phyloP scores from a whole-genome alignment of 1,284 basidiomycete species.

The Bjerkandera adusta region DNA sequence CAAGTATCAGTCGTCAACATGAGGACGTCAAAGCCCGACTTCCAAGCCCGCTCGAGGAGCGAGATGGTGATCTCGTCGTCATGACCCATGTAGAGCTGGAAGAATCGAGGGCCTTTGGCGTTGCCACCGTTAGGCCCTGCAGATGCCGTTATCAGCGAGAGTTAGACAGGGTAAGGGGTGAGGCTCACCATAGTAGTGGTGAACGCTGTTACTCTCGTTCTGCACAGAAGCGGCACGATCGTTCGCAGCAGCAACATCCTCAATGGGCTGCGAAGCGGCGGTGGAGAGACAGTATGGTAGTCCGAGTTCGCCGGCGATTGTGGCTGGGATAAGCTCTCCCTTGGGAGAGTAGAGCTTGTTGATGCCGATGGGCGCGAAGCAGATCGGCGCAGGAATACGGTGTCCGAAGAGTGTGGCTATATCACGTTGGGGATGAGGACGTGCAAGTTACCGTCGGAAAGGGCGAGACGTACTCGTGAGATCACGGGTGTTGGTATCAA shows the following conservation, averaged over 20 bases:
- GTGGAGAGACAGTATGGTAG: slow-evolving; percentile 61
- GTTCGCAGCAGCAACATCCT: slow-evolving; percentile 51
- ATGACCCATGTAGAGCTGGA: slow-evolving; percentile 62
- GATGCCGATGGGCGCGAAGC: slow-evolving; percentile 59
- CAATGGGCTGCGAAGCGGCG: slow-evolving; percentile 50
- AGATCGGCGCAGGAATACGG: slow-evolving; percentile 48
- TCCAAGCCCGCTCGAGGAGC: slow-evolving; percentile 46
- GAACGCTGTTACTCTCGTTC: slow-evolving; percentile 39
- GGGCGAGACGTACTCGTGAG: slow-evolving; percentile 39
- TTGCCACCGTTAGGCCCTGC: slow-evolving; percentile 34
- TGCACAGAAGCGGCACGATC: slow-evolving; percentile 35
- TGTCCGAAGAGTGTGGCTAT: slow-evolving; percentile 55
- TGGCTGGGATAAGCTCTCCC: slow-evolving; percentile 54
- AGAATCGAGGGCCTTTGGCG: slow-evolving; percentile 48
- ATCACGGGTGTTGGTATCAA: slow-evolving; percentile 56
- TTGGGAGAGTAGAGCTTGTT: slow-evolving; percentile 52
- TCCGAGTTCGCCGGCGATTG: slow-evolving; percentile 53
- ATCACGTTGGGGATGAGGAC: slow-evolving; percentile 17
- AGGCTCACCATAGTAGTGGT: slow-evolving; percentile 28
- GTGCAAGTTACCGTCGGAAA: not conserved
- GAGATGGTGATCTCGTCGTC: slow-evolving; percentile 51
- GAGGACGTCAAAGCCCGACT: slow-evolving; percentile 47
- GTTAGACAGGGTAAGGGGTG: not conserved
- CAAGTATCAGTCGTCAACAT: slow-evolving; percentile 61
- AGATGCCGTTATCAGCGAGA: too few species aligned